Percentiles rank a stretch among this genome's conserved stretches.
phyloP scores from a whole-genome alignment of 495 filamentous ascomycete genomes.

The Patellaria atrata region DNA sequence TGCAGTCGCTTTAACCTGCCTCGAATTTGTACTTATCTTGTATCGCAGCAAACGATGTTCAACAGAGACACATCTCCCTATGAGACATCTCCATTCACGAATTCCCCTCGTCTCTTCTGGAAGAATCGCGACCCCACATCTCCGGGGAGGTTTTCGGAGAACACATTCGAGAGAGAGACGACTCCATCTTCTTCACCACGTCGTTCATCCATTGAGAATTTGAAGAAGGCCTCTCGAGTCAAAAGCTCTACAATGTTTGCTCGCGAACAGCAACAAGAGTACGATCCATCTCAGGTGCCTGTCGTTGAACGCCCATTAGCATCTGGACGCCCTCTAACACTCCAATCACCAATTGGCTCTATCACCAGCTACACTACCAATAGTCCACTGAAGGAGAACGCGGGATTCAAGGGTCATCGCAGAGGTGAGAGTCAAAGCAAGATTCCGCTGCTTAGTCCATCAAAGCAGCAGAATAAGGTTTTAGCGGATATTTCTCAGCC shows the following conservation, averaged over 20 bases:
- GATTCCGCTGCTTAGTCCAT: slow-evolving; percentile 23
- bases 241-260: slow-evolving; percentile 95
- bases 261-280: slow-evolving; percentile 75
- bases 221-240: slow-evolving; percentile 85
- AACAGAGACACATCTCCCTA: slow-evolving; percentile 58
- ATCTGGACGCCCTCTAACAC: slow-evolving; percentile 38
- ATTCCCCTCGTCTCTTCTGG: slow-evolving; percentile 71
- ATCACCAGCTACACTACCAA: slow-evolving; percentile 33
- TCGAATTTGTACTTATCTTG: background rate
- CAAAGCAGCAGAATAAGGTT: too few species aligned
- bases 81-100: slow-evolving; percentile 37
- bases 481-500: slow-evolving; percentile 17
- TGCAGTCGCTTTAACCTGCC: slow-evolving; percentile 7
- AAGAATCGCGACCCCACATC: slow-evolving; percentile 51
- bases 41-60: slow-evolving; percentile 32
- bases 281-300: slow-evolving; percentile 65
- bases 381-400: slow-evolving; percentile 30
- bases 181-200: slow-evolving; percentile 48
- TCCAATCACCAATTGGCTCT: slow-evolving; percentile 50
- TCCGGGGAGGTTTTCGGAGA: slow-evolving; percentile 53
- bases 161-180: slow-evolving; percentile 45
- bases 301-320: slow-evolving; percentile 67
- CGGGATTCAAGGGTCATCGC: slow-evolving; percentile 24
- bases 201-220: slow-evolving; percentile 78
- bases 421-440: slow-evolving; percentile 25